Base-by-base conservation (phyloP, 768 basidiomycete species). In the Mycena kentingensis region DNA sequence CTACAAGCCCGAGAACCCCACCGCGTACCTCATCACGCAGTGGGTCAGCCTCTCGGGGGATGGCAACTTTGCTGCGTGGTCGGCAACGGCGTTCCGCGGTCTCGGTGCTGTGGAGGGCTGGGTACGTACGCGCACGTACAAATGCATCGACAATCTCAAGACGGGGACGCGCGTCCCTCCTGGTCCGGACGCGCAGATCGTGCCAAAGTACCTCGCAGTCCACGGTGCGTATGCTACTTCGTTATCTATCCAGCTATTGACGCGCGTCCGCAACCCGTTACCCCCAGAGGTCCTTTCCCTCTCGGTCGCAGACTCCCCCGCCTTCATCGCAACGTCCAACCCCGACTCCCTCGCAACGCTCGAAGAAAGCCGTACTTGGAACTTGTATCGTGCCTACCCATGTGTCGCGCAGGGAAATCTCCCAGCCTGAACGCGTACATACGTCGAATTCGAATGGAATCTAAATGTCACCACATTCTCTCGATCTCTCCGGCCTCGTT, bases 301-400 rank as follows among this genome's bases (percentile, higher is more conserved):
- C 27, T 46, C 54, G n/a, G 50, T 41, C 19, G 63, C 52, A 5
- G 60, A 53, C 7, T 54, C 49, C 11, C 29, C 54, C 7, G 45
- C 52, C n/a, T 64, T 64, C 44, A 54, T 53, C 12, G 37, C 27
- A 13, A 44, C 58, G 26, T 32, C 47, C 26, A 54, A 52, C 35
- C 51, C 51, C 12, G 62, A 66, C 32, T 37, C 46, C 12, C 27
- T 42, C 15, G 55, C 54, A 28, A 53, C 60, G 13, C 43, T 65
- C 19, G 56, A 57, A 16, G 71, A 73, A 50, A 42, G 48, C 36
- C 68, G 76, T 31, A 57, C 50, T 27, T 81, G 79, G 79, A 63
- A 68, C 8, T 46, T 81, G 45, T 77, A 80, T 61, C 73, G 73
- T 16, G 74, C 77, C 3, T 81, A 77, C 63, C 76, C 77, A 22